Evolutionary conservation across 176 grass and related monocot genomes (phyloP), one percentile per base, ranked within the genome.

Genomic region (Juncus inflexus): DNA sequence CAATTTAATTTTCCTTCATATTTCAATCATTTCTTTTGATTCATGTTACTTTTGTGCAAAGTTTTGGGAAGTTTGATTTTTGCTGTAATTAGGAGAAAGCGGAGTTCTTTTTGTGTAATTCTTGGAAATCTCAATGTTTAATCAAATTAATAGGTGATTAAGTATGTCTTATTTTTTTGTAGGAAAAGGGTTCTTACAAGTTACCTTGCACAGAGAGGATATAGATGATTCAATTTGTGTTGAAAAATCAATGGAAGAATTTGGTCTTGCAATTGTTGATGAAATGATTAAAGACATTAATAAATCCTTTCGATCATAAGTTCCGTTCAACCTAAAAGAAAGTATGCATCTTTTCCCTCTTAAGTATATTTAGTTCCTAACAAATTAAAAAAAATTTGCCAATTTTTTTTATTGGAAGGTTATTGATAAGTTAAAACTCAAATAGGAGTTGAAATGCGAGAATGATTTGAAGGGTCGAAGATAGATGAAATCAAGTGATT

Each of bases 281-380:
- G 83, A 89, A 74, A 97, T 89, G 94, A 89, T 91, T 67, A 97
- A 91, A 70, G 94, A 89, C 65, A 97, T 97, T 60, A 89, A 80
- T 86, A 82, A 61, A 65, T 91, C 88, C 61, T 97, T 37, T 76
- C 51, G 61, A 71, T 97, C 63, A 83, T 97, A 79, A 91, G 84
- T 62, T 86, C 67, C 57, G 53, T 71, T 43, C 82, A 82, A 78
- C 85, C 88, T 59, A 97, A 97, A 61, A 82, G 72, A 69, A 87
- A 87, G 94, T 89, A 16, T 68, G 62, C 54, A 10, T 41, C 43
- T 47, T 47, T 47, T 2, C 0, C 9, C 2, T 2, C 43, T 47
- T 1, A 6, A 47, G 1, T 6, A 47, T 47, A 9, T 9, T n/a
- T n/a, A n/a, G n/a, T n/a, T n/a, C n/a, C n/a, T n/a, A n/a, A n/a